A percentile compares a stretch with the other conserved stretches of the same genome.
These are phyloP conservation scores for Fusarium sp. DNA, from an alignment of 2,329 filamentous ascomycete species.

Conservation along the genomic window DNA sequence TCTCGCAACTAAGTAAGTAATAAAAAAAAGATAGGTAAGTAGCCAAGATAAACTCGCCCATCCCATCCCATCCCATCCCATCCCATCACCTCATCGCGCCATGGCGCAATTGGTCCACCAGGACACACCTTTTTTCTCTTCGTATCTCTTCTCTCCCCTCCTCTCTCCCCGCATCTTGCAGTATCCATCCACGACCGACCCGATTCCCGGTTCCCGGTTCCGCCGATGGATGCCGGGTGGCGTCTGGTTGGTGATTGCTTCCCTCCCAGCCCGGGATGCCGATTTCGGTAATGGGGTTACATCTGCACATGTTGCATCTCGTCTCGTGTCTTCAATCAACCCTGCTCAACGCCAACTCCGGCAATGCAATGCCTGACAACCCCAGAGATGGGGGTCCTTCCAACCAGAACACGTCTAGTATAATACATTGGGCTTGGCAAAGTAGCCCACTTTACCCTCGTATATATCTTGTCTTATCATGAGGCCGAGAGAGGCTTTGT, in stretches of 20 bases:
- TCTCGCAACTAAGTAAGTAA: conserved; percentile 17
- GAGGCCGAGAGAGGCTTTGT: conserved; percentile 61
- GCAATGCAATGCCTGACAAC: conserved; percentile 17
- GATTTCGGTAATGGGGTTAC: conserved; percentile 20
- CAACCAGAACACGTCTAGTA: conserved; percentile 34
- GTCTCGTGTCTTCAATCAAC: conserved; percentile 16
- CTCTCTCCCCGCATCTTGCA: conserved; percentile 20
- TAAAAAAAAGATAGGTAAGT: conserved; percentile 2
- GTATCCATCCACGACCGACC: conserved; percentile 22
- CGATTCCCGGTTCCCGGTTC: conserved; percentile 18
- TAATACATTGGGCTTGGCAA: conserved; percentile 30
- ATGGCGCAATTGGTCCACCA: conserved; percentile 54
- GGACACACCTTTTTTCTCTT: conserved; percentile 30
- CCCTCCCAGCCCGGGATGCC: conserved; percentile 7
- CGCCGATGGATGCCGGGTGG: conserved; percentile 35
- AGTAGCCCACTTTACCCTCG: conserved; percentile 18
- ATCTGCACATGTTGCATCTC: conserved; percentile 10
- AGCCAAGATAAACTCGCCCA: conserved; percentile 30
- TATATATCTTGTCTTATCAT: conserved; percentile 34
- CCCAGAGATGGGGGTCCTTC: conserved; percentile 9
- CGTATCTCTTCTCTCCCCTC: conserved; percentile 10
- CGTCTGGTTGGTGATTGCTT: conserved; percentile 33
- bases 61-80: conserved; percentile 36
- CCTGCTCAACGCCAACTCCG: conserved; percentile 34
- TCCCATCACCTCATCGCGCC: conserved; percentile 37